phyloP scores from a whole-genome alignment of 192 early-diverging fungal genomes.

The Gamsiella multidivaricata region DNA sequence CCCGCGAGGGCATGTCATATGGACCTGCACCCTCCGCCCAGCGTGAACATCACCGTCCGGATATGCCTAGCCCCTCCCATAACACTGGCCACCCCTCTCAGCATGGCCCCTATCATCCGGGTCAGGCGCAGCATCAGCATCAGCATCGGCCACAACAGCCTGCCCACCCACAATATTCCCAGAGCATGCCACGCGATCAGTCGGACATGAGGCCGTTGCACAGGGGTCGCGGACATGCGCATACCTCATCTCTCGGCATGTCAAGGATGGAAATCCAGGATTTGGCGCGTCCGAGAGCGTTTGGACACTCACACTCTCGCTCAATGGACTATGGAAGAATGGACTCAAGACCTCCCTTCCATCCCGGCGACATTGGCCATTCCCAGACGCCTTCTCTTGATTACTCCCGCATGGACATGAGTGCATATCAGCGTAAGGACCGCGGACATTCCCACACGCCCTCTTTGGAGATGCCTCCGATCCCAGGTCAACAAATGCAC shows the following conservation, averaged over 20 bases:
- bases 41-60: conserved; percentile 7
- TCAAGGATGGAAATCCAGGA: conserved; percentile 50
- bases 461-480: conserved; percentile 48
- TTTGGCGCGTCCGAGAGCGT: conserved; percentile 10
- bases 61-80: no score
- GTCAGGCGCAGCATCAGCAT: conserved; percentile 2
- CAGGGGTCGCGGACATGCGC: conserved; percentile 33
- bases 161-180: not conserved
- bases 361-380: conserved; percentile 26
- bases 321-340: conserved; percentile 50
- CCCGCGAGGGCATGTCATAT: not conserved
- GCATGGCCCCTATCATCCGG: conserved; percentile 20
- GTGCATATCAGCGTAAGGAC: conserved; percentile 15
- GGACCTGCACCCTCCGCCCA: not conserved
- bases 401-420: conserved; percentile 19
- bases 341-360: conserved; percentile 18
- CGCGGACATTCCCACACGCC: conserved; percentile 46
- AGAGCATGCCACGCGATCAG: conserved; percentile 15
- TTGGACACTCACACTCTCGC: conserved; percentile 38
- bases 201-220: conserved; percentile 24
- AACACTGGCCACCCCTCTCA: conserved; percentile 14
- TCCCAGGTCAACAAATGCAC: conserved; percentile 42
- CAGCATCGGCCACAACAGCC: conserved; percentile 13
- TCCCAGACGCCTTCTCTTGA: conserved; percentile 41
- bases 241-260: conserved; percentile 36